Base-by-base conservation (phyloP, 371 early-diverging fungal genomes). In the Mortierella sp. region DNA sequence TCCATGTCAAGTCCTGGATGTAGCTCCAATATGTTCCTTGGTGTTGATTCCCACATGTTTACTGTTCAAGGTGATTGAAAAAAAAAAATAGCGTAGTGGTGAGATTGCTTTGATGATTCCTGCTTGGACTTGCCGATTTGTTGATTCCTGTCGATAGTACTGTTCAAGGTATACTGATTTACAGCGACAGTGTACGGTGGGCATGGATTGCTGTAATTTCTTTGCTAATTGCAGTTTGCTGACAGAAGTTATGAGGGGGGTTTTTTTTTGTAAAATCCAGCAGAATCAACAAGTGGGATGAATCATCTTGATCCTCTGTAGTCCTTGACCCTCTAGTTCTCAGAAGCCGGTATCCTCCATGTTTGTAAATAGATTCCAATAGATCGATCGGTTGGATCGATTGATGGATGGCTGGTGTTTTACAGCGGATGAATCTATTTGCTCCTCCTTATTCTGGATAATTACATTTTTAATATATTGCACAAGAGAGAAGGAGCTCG, bases 401-500 rank as follows among this genome's bases (percentile, higher is more conserved):
- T 62, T 63, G 68, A 69, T 62, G 60, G 64, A 68, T 65, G 64
- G 52, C 11, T 62, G 30, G 45, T 60, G 20, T 64, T 28, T 22
- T 20, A 26, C 45, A 40, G 59, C 62, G 61, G 68, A 77, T 67
- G 68, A 73, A 60, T 67, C 51, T 35, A 66, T 54, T 20, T 54
- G 32, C 24, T 28, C 55, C 24, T 55, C 39, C 58, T 30, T 58
- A 39, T 30, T 49, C 12, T 54, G 51, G 40, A 63, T 73, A 32
- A 69, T 69, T 69, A 75, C 70, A 69, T 68, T 68, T 67, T 69
- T 64, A 65, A 69, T 64, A 68, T 68, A 74, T 73, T 65, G 69
- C 75, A 69, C 69, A 70, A 75, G 73, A 75, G 76, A 70, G 66
- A 75, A 70, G 70, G 70, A 75, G 66, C 66, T 75, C 37, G 47